Percentiles rank a stretch among this genome's conserved stretches.
These are phyloP conservation scores for Lactarius tabidus DNA, from an alignment of 768 basidiomycete genomes.

Conservation along the genomic window DNA sequence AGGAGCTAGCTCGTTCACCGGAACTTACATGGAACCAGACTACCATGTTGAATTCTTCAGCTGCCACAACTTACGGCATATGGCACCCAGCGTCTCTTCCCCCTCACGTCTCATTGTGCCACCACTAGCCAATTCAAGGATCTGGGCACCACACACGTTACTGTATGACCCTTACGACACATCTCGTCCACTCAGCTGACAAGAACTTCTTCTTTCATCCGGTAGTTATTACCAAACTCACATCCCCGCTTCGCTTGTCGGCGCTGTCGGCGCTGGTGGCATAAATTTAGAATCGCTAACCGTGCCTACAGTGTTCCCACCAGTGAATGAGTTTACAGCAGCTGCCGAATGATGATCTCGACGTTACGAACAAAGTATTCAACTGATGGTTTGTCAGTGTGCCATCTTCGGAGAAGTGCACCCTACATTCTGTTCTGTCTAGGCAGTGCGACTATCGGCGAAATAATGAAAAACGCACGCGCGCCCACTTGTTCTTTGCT, in stretches of 20 bases:
- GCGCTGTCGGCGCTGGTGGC: not conserved
- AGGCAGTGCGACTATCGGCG: not conserved
- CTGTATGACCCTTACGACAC: not conserved
- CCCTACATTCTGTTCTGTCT: not conserved
- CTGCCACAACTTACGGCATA: not conserved
- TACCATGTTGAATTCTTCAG: not conserved
- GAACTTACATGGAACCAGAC: not conserved
- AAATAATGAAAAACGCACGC: not conserved
- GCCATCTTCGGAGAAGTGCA: not conserved
- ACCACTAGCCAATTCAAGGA: constrained; percentile 7
- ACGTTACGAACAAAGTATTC: not conserved
- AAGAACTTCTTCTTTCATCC: not conserved
- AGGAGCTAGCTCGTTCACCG: not conserved
- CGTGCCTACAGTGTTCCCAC: not conserved
- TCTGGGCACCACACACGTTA: not conserved
- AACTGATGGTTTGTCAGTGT: not conserved
- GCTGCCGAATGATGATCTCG: not conserved
- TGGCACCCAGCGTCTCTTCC: not conserved
- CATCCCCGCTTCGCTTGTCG: not conserved
- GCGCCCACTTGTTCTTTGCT: not conserved
- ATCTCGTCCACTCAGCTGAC: not conserved
- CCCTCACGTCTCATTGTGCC: not conserved
- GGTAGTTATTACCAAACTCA: not conserved
- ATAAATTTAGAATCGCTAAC: not conserved
- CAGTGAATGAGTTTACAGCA: not conserved